Base-by-base conservation (phyloP, 371 early-diverging fungal species). In the Phascolomyces articulosus region DNA sequence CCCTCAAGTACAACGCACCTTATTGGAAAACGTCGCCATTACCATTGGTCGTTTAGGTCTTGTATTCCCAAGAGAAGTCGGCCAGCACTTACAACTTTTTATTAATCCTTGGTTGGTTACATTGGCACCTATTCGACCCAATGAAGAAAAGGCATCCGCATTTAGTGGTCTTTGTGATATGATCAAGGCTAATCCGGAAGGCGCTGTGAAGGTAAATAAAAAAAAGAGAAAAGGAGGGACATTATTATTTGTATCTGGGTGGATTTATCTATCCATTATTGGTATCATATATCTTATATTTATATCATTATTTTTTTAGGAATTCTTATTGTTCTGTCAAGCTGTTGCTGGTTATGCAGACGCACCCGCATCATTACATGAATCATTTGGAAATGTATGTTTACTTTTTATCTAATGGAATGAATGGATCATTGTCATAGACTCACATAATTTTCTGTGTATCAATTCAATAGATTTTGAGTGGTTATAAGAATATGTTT, bases 21-120 rank as follows among this genome's bases (percentile, higher is more conserved):
- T 97, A 34, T 78, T 86, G 49, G 98, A 98, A 73, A 98, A 98
- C 75, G 91, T 94, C 1, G 97, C 96, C 23, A 96, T 98, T 66
- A 93, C 97, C 23, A 87, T 96, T 55, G 97, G 98, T 23, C 91
- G 98, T 44, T 72, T 98, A 28, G 97, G 97, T 18, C 71, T 90
- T 20, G 92, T 92, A 3, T 89, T 87, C 73, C 95, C 98, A n/a
- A 77, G 79, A 23, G 58, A 87, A 23, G 91, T 96, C 26, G 91
- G 94, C 58, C 91, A 90, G 55, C 89, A 91, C 60, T 83, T 94
- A 29, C 88, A 88, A 60, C 67, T 76, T 21, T 95, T 95, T 72
- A 85, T 87, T 13, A 82, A 87, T 64, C 82, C 85, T 44, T 95
- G 94, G 94, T 91, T 94, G 62, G 61, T 73, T 53, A 81, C 88